Conservation (phyloP, 2,329 filamentous ascomycete species). For the Penicillium griseofulvum region DNA sequence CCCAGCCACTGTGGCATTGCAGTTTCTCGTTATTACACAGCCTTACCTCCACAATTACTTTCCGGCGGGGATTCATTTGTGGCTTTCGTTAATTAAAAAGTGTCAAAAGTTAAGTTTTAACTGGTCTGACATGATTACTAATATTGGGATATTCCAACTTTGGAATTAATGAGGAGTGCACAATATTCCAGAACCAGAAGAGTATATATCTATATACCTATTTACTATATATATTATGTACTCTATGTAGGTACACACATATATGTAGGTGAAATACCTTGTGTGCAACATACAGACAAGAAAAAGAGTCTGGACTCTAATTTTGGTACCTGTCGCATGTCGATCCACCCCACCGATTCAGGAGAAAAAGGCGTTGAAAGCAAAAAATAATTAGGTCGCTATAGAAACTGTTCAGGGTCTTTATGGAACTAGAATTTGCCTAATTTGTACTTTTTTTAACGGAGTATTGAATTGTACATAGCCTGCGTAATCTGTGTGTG, state of each 20-base stretch:
- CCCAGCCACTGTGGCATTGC: conserved; percentile 1
- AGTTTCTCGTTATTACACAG: background rate
- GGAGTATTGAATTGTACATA: background rate
- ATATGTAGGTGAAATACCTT: too few species aligned
- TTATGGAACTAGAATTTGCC: background rate
- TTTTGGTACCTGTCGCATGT: conserved; percentile 10
- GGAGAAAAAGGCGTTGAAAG: background rate
- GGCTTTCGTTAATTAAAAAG: background rate
- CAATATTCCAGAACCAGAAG: background rate
- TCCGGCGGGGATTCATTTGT: background rate
- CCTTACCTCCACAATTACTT: background rate
- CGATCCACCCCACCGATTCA: conserved; percentile 5
- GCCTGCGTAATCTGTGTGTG: background rate
- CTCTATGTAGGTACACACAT: background rate
- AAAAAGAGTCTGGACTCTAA: conserved; percentile 3
- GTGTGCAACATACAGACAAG: background rate
- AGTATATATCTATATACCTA: background rate
- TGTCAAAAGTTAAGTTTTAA: background rate
- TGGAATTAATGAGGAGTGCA: too few species aligned
- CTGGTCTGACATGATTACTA: too few species aligned
- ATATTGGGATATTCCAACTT: too few species aligned
- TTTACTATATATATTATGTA: background rate
- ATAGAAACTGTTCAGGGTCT: background rate
- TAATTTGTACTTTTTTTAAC: background rate
- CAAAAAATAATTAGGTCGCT: background rate